Conservation (phyloP, 2,329 filamentous ascomycete species). For the Ophiostoma sp. region DNA sequence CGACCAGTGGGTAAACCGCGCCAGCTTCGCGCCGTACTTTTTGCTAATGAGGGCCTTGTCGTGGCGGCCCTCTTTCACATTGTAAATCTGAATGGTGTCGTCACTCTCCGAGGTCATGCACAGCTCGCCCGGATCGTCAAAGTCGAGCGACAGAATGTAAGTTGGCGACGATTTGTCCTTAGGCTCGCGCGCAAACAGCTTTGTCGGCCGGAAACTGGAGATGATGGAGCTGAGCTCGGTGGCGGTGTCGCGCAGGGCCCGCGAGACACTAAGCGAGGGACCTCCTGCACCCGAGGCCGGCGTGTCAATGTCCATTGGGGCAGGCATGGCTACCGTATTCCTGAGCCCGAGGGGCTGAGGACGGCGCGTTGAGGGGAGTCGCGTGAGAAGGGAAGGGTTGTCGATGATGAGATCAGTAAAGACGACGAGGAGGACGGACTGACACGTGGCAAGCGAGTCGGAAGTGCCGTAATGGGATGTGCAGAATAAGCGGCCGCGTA, state of each 20-base stretch:
- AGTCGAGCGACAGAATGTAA: slow-evolving; percentile 86
- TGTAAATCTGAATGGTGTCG: slow-evolving; percentile 94
- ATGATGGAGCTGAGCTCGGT: slow-evolving; percentile 78
- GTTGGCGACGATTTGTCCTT: slow-evolving; percentile 57
- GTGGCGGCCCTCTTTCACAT: slow-evolving; percentile 84
- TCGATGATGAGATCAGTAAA: background rate
- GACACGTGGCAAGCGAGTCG: background rate
- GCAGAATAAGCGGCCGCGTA: background rate
- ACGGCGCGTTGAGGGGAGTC: background rate
- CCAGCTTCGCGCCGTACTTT: slow-evolving; percentile 94
- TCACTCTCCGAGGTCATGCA: slow-evolving; percentile 90
- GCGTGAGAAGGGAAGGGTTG: background rate
- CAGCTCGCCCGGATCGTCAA: slow-evolving; percentile 91
- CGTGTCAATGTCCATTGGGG: slow-evolving; percentile 59
- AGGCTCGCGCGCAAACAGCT: slow-evolving; percentile 62
- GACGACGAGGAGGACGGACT: background rate
- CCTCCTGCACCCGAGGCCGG: slow-evolving; percentile 38
- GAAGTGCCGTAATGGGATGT: background rate
- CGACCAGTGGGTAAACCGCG: slow-evolving; percentile 88
- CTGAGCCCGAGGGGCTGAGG: background rate
- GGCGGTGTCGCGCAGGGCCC: slow-evolving; percentile 50
- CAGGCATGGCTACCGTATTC: slow-evolving; percentile 44
- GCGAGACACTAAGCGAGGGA: slow-evolving; percentile 51
- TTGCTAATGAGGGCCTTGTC: slow-evolving; percentile 90
- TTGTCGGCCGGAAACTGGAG: slow-evolving; percentile 73